These are phyloP conservation scores for Phaeotremella skinneri DNA, from an alignment of 768 basidiomycete species.

Conservation along the genomic window DNA sequence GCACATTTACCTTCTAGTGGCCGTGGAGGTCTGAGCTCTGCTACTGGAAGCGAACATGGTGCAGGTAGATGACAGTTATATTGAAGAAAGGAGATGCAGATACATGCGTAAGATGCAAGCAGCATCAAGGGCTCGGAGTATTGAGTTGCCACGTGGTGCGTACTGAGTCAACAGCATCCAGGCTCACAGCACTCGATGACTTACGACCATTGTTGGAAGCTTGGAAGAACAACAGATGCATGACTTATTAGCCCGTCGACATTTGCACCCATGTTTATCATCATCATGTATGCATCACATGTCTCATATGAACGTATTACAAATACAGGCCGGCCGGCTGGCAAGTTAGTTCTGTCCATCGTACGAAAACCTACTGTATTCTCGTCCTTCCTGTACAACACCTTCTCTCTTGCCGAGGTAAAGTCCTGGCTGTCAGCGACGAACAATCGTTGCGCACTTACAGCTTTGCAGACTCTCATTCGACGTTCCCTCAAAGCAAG, in stretches of 20 bases:
- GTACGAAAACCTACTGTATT: constrained; percentile 58
- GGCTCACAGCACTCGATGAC: no score
- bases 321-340: constrained; percentile 35
- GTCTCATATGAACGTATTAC: constrained; percentile 15
- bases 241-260: no score
- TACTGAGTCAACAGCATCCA: no score
- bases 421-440: constrained; percentile 68
- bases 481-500: constrained; percentile 89
- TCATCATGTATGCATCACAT: constrained; percentile 1
- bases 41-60: constrained; percentile 38
- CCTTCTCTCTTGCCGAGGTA: constrained; percentile 88
- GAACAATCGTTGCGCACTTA: constrained; percentile 65
- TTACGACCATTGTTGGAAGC: no score
- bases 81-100: no score
- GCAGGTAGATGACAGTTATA: no score
- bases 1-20: constrained; percentile 33
- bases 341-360: constrained; percentile 1
- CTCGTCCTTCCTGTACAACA: constrained; percentile 95
- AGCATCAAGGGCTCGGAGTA: no score
- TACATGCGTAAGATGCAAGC: no score
- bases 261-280: no score
- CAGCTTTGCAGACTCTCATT: constrained; percentile 52
- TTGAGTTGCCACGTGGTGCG: no score
- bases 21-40: constrained; percentile 44
- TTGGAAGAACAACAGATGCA: no score